Evolutionary conservation across 371 early-diverging fungal species (phyloP).

Genomic region (Thermomucor indicae-seudaticae): DNA sequence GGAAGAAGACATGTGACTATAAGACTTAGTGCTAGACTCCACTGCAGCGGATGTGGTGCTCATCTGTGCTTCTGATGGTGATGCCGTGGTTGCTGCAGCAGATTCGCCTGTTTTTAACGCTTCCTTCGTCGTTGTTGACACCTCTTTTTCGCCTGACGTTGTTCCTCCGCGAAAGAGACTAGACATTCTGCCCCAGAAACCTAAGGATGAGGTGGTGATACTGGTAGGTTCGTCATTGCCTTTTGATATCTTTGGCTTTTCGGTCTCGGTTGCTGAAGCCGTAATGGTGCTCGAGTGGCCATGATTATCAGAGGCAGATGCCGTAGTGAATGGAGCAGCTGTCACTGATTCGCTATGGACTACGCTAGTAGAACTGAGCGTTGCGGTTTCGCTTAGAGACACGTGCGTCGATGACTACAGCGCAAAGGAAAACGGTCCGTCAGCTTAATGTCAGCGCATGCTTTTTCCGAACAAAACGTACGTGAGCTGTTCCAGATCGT

Average conservation of each 20-base stretch:
- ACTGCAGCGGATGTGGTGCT: not conserved
- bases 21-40: not conserved
- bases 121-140: not conserved
- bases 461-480: not conserved
- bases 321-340: not conserved
- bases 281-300: not conserved
- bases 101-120: not conserved
- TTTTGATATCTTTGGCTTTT: slow-evolving; percentile 1
- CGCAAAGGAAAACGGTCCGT: not conserved
- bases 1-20: too few relatives aligned
- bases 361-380: not conserved
- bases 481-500: not conserved
- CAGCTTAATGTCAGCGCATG: not conserved
- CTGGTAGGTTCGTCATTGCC: not conserved
- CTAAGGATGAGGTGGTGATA: slow-evolving; percentile 3
- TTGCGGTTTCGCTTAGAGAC: not conserved
- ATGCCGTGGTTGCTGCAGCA: not conserved
- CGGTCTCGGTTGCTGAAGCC: slow-evolving; percentile 1
- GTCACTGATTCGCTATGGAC: not conserved
- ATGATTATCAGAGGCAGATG: too few relatives aligned
- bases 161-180: slow-evolving; percentile 1
- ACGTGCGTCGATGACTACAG: not conserved
- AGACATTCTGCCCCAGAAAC: slow-evolving; percentile 11
- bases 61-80: not conserved
- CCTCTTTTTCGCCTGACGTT: not conserved